Percentiles rank a stretch among this genome's conserved stretches.
These are phyloP conservation scores for Aspergillus sparsus DNA, from an alignment of 495 filamentous ascomycete species.

Conservation along the genomic window DNA sequence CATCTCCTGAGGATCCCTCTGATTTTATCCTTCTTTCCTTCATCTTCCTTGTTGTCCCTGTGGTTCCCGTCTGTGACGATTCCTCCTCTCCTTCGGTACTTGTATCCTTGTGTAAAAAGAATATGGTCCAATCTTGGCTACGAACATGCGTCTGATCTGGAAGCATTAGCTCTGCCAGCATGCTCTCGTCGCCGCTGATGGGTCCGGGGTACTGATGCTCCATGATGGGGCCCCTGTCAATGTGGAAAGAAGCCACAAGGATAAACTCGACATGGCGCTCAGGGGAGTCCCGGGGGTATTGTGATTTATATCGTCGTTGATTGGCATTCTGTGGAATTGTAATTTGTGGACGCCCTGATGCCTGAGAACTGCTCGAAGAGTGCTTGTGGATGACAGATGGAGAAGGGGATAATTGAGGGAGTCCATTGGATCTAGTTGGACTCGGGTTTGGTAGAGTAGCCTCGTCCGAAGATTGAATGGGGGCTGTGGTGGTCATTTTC, in stretches of 20 bases:
- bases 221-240: slow-evolving; percentile 95
- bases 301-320: slow-evolving; percentile 66
- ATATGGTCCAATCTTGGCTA: slow-evolving; percentile 98
- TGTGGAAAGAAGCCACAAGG: slow-evolving; percentile 96
- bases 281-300: slow-evolving; percentile 75
- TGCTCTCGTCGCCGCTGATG: slow-evolving; percentile 96
- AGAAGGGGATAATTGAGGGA: slow-evolving; percentile 57
- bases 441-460: slow-evolving; percentile 42
- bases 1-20: slow-evolving; percentile 46
- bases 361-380: slow-evolving; percentile 52
- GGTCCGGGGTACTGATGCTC: slow-evolving; percentile 94
- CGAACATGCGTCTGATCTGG: slow-evolving; percentile 95
- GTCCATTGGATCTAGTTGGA: slow-evolving; percentile 53
- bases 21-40: slow-evolving; percentile 33
- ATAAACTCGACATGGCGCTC: slow-evolving; percentile 99
- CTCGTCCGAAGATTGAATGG: slow-evolving; percentile 48
- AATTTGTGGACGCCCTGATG: slow-evolving; percentile 37
- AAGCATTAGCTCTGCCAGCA: slow-evolving; percentile 98
- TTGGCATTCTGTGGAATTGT: slow-evolving; percentile 28
- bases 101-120: slow-evolving; percentile 95
- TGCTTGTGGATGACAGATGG: slow-evolving; percentile 52
- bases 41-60: slow-evolving; percentile 53
- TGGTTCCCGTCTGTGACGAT: slow-evolving; percentile 41
- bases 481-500: slow-evolving; percentile 47
- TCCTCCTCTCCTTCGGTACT: slow-evolving; percentile 72